Base-by-base conservation (phyloP, 345 rosid species). In the Populus tremula region DNA sequence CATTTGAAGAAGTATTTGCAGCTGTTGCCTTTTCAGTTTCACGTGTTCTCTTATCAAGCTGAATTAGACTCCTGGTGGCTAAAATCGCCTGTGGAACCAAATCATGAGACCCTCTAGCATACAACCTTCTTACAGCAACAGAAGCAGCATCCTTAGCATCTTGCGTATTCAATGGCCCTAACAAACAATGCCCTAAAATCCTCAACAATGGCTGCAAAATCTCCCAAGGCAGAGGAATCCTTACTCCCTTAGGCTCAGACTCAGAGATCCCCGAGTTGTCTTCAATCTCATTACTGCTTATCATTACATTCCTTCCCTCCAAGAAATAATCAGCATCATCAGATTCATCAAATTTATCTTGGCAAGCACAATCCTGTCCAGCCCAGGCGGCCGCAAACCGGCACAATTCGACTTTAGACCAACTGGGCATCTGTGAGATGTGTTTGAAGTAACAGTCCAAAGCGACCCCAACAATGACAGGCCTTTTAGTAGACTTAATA, bases 221-320 rank as follows among this genome's bases (percentile, higher is more conserved):
- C 86, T 96, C 98, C 99, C 98, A 96, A 8, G 98, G 97, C 62
- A 96, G 83, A 12, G 99, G 96, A 85, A 93, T 93, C 77, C 97
- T 85, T 75, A 87, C 93, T 2, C 93, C 88, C 67, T 82, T 82
- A 18, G 49, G 62, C 31, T 29, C 31, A 29, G 31, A 29, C 49
- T 82, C 80, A 65, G 82, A 87, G 16, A 91, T 75, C 20, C 73
- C 77, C 84, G 89, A 79, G 45, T 71, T 85, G 43, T 82, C 83
- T 41, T 81, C 87, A 47, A 74, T 72, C 72, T 77, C 88, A 59
- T 75, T 65, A 67, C 33, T 79, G 27, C 50, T 43, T 35, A 47
- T 49, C 81, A 29, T 39, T 23, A 16, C 45, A 45, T 69, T 25
- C 18, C 54, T 45, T 3, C 76, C 80, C 67, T 81, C 84, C 68